Conservation (phyloP, 1,139 yeast species). For the Magnusiomyces ingens region DNA sequence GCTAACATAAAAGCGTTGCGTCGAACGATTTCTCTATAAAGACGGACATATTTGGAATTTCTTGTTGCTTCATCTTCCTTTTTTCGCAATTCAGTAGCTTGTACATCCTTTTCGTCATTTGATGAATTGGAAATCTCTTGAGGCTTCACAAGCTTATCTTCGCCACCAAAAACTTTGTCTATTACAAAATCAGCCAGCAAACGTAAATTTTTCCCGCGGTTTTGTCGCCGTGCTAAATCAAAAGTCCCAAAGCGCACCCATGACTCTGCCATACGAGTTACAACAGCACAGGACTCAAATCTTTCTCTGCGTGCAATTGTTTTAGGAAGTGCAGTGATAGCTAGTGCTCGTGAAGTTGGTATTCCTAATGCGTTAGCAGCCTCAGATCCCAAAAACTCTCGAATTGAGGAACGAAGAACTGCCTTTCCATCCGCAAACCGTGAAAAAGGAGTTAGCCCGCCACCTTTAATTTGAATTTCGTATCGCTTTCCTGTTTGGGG, state of each 20-base stretch:
- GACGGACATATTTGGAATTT: slow-evolving; percentile 51
- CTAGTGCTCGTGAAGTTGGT: slow-evolving; percentile 79
- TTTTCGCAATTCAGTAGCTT: neutral
- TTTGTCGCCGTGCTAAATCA: slow-evolving; percentile 71
- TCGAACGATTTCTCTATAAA: slow-evolving; percentile 62
- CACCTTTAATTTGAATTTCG: slow-evolving; percentile 83
- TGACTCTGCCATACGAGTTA: slow-evolving; percentile 72
- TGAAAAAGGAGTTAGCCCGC: slow-evolving; percentile 86
- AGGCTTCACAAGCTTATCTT: slow-evolving; percentile 31
- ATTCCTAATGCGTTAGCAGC: slow-evolving; percentile 73
- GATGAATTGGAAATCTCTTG: neutral
- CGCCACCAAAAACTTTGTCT: slow-evolving; percentile 49
- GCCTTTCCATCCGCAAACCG: slow-evolving; percentile 98
- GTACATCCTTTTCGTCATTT: slow-evolving; percentile 13
- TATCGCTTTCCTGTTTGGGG: slow-evolving; percentile 36
- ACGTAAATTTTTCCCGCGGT: slow-evolving; percentile 57
- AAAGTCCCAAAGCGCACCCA: slow-evolving; percentile 92
- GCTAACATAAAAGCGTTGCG: slow-evolving; percentile 78
- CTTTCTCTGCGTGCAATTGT: slow-evolving; percentile 68
- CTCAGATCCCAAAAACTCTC: slow-evolving; percentile 85
- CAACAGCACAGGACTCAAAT: slow-evolving; percentile 79
- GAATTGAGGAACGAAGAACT: slow-evolving; percentile 73
- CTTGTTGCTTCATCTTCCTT: slow-evolving; percentile 25
- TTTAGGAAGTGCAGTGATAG: slow-evolving; percentile 63
- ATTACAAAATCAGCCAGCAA: slow-evolving; percentile 68